Conservation (phyloP, 768 basidiomycete genomes). For the Trametes meyenii region DNA sequence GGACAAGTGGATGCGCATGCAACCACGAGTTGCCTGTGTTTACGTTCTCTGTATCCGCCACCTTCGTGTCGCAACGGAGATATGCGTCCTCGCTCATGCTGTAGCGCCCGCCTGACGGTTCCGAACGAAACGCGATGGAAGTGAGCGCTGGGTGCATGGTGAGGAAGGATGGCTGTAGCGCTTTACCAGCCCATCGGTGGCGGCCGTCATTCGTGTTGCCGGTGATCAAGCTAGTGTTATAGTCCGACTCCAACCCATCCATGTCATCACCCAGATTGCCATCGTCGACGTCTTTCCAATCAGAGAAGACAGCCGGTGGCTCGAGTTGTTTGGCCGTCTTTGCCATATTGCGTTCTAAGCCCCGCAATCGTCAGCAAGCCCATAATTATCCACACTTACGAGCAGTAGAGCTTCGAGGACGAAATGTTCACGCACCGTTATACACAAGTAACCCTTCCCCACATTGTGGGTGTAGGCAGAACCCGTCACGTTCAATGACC, state of each 20-base stretch:
- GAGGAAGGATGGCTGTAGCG: too few species aligned
- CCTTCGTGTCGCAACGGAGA: not conserved
- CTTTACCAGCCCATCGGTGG: too few species aligned
- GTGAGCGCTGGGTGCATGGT: not conserved
- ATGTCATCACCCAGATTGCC: not conserved
- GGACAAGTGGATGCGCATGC: not conserved
- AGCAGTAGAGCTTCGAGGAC: too few species aligned
- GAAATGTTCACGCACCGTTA: not conserved
- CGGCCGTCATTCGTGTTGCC: too few species aligned
- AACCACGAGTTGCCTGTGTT: not conserved
- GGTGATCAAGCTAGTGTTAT: not conserved
- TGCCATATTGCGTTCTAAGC: too few species aligned
- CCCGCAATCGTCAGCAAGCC: too few species aligned
- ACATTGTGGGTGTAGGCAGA: slow-evolving; percentile 14
- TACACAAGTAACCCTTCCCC: slow-evolving; percentile 5
- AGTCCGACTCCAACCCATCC: not conserved
- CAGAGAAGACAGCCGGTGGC: not conserved
- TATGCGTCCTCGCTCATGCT: not conserved
- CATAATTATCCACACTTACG: too few species aligned
- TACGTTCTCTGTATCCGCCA: not conserved
- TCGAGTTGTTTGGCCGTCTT: not conserved
- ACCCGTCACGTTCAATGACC: slow-evolving; percentile 9
- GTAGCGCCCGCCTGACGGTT: not conserved
- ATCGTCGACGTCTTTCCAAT: not conserved
- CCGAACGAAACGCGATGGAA: not conserved